phyloP scores from a whole-genome alignment of 805 yeast species.

The Saccharomycopsis sp. region DNA sequence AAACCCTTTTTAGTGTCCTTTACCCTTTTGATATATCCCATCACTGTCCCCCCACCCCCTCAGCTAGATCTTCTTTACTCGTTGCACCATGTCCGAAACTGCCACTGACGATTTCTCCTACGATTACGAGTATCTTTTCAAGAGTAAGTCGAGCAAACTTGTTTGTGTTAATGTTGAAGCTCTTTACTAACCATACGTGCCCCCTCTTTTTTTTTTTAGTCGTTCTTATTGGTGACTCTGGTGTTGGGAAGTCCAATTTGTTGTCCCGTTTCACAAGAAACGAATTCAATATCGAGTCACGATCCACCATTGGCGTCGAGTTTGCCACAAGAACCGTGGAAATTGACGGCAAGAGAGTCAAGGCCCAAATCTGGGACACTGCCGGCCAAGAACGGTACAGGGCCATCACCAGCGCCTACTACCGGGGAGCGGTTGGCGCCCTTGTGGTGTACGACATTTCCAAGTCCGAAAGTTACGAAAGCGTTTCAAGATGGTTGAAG shows the following conservation, averaged over 20 bases:
- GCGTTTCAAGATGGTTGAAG: constrained; percentile 81
- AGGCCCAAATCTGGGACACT: constrained; percentile 96
- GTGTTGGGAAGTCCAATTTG: constrained; percentile 93
- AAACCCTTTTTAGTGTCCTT: too few relatives aligned
- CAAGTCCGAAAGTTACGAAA: constrained; percentile 78
- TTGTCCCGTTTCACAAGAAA: constrained; percentile 90
- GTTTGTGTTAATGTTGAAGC: background rate
- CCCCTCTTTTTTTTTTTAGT: constrained; percentile 32
- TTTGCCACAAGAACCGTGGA: constrained; percentile 94
- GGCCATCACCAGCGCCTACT: constrained; percentile 95
- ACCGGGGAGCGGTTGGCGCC: constrained; percentile 98
- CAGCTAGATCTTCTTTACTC: too few relatives aligned
- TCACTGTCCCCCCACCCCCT: too few relatives aligned
- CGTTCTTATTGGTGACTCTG: constrained; percentile 93
- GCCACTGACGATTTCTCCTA: constrained; percentile 61
- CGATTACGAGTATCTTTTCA: constrained; percentile 89
- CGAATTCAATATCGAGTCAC: constrained; percentile 89
- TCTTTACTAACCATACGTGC: background rate
- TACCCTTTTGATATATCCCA: too few relatives aligned
- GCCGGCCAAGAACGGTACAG: constrained; percentile 99
- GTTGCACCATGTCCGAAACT: constrained; percentile 26
- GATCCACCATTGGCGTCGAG: constrained; percentile 96
- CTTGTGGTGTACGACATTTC: constrained; percentile 91
- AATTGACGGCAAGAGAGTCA: constrained; percentile 73
- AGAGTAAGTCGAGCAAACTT: constrained; percentile 34